phyloP scores from a whole-genome alignment of 495 filamentous ascomycete genomes.

The Glonium stellatum region DNA sequence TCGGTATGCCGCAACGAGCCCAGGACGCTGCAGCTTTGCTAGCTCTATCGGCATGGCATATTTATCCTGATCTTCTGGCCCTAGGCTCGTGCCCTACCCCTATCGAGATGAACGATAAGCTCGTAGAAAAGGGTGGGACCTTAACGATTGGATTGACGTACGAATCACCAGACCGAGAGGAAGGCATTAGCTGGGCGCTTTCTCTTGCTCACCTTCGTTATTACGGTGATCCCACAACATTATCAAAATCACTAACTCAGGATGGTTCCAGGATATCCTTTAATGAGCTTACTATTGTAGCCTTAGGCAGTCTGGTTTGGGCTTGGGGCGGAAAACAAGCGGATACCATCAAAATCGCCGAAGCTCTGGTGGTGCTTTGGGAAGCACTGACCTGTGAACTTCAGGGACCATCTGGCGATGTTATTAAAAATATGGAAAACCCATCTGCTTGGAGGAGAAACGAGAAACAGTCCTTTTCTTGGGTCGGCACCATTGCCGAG shows the following conservation, averaged over 20 bases:
- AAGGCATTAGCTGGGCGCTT: conserved; percentile 34
- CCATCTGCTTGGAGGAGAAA: no score
- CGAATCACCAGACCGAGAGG: conserved; percentile 13
- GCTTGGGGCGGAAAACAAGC: neutral
- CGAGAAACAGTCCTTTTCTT: no score
- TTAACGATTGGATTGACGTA: conserved; percentile 12
- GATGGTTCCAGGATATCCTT: neutral
- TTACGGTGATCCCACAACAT: conserved; percentile 27
- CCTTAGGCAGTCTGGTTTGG: neutral
- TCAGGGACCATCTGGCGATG: no score
- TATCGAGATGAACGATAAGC: neutral
- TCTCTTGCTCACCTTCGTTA: conserved; percentile 32
- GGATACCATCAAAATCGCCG: no score
- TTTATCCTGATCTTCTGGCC: conserved; percentile 14
- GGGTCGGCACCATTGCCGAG: no score
- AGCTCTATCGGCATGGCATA: conserved; percentile 15
- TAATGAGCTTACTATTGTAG: neutral
- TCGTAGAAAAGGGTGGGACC: neutral
- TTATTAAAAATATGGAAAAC: no score
- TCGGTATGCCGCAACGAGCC: conserved; percentile 23
- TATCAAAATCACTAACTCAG: neutral
- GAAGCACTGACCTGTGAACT: no score
- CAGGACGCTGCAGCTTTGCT: neutral
- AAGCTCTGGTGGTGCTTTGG: no score
- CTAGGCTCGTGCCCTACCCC: neutral